Percentiles rank a stretch among this genome's conserved stretches.
Conservation (phyloP, 371 early-diverging fungal genomes). For the Rhizopus stolonifer region DNA sequence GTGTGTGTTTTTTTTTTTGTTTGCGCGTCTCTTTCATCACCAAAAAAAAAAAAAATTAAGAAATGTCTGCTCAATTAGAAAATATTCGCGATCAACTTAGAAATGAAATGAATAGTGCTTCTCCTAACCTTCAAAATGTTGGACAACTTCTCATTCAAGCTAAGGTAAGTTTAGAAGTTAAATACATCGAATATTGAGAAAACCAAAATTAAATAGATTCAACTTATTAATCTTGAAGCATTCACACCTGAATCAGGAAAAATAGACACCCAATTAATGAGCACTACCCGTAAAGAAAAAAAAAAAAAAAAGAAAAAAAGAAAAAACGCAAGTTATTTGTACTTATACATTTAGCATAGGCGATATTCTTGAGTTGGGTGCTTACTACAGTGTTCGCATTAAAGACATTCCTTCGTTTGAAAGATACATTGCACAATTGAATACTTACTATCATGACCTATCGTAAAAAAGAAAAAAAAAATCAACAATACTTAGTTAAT, state of each 20-base stretch:
- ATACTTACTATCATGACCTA: conserved; percentile 85
- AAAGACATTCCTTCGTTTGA: conserved; percentile 91
- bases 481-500: no score
- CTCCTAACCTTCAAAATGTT: conserved; percentile 74
- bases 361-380: conserved; percentile 92
- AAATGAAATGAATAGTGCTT: conserved; percentile 66
- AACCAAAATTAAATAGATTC: no score
- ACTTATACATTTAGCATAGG: conserved; percentile 55
- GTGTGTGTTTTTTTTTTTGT: conserved; percentile 12
- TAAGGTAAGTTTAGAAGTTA: no score
- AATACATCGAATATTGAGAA: no score
- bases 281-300: conserved; percentile 74
- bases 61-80: no score
- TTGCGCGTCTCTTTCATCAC: background rate
- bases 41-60: no score
- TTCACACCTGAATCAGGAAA: conserved; percentile 61
- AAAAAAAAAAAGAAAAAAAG: conserved; percentile 13
- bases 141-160: conserved; percentile 70
- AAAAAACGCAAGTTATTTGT: background rate
- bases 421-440: conserved; percentile 91
- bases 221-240: conserved; percentile 71
- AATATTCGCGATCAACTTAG: conserved; percentile 52
- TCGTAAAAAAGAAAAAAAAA: conserved; percentile 42
- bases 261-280: conserved; percentile 62
- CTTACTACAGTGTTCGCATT: conserved; percentile 79